Conservation (phyloP, 2,329 filamentous ascomycete species). For the Cladosporium halotolerans region DNA sequence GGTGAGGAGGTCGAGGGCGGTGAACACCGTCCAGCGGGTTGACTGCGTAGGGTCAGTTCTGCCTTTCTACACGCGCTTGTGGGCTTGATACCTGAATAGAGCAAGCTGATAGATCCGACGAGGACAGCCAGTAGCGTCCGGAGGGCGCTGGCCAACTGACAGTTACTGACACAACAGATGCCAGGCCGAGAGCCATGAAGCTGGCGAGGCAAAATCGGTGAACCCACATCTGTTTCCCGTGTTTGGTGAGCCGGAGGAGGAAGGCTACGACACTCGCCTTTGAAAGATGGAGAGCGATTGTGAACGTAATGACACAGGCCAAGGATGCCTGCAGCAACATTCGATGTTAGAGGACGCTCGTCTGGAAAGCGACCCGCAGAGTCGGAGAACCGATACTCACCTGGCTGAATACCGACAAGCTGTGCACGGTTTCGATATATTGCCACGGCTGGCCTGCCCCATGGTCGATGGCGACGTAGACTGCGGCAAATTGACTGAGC, state of each 20-base stretch:
- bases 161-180: slow-evolving; percentile 16
- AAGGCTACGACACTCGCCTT: slow-evolving; percentile 13
- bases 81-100: not conserved
- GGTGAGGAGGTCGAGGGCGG: slow-evolving; percentile 34
- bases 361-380: not conserved
- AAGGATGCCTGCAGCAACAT: not conserved
- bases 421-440: not conserved
- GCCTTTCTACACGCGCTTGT: not conserved
- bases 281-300: slow-evolving; percentile 9
- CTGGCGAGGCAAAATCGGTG: slow-evolving; percentile 7
- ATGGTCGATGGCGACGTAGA: slow-evolving; percentile 11
- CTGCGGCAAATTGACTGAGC: slow-evolving; percentile 7
- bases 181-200: slow-evolving; percentile 15
- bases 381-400: not conserved
- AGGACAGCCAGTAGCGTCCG: slow-evolving; percentile 1
- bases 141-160: not conserved
- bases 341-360: no score
- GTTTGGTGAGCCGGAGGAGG: slow-evolving; percentile 11
- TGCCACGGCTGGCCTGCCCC: slow-evolving; percentile 8
- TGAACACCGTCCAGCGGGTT: slow-evolving; percentile 33
- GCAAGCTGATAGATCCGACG: not conserved
- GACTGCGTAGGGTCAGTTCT: slow-evolving; percentile 13
- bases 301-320: slow-evolving; percentile 11
- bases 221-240: slow-evolving; percentile 3
- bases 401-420: not conserved